Conservation (phyloP, 805 yeast genomes). For the Saccharomycopsis sp. region DNA sequence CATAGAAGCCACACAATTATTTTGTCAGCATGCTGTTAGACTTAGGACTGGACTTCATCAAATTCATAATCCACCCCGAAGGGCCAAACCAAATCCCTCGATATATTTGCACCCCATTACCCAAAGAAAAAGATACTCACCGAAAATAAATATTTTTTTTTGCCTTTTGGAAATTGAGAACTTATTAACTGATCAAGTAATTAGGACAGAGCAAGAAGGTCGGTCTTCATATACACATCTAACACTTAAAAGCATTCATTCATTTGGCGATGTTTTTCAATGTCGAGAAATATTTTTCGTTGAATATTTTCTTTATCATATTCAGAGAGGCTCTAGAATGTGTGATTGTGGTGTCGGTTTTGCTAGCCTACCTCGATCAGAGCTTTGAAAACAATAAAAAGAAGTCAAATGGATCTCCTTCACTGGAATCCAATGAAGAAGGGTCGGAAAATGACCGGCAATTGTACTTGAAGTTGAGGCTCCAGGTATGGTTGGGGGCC, state of each 20-base stretch:
- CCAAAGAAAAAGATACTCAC: not conserved
- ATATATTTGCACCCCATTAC: not conserved
- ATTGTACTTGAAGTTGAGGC: conserved; percentile 39
- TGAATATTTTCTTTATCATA: conserved; percentile 69
- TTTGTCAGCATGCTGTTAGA: too few relatives aligned
- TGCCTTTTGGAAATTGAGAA: not conserved
- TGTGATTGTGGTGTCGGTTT: conserved; percentile 80
- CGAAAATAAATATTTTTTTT: not conserved
- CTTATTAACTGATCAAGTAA: not conserved
- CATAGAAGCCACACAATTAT: too few relatives aligned
- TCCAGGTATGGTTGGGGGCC: conserved; percentile 84
- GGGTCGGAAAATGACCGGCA: not conserved
- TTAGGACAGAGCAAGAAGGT: not conserved
- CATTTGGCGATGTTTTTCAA: not conserved
- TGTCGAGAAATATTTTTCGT: conserved; percentile 19
- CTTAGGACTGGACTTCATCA: too few relatives aligned
- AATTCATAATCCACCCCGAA: not conserved
- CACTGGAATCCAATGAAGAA: not conserved
- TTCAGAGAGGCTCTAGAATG: conserved; percentile 94
- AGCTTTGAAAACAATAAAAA: conserved; percentile 6
- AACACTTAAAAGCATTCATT: not conserved
- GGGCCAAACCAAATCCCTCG: not conserved
- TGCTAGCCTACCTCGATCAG: conserved; percentile 85
- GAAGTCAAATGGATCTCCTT: not conserved
- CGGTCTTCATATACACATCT: not conserved